Evolutionary conservation across 2,329 filamentous ascomycete species (phyloP).

Genomic region (Akanthomyces muscarius): DNA sequence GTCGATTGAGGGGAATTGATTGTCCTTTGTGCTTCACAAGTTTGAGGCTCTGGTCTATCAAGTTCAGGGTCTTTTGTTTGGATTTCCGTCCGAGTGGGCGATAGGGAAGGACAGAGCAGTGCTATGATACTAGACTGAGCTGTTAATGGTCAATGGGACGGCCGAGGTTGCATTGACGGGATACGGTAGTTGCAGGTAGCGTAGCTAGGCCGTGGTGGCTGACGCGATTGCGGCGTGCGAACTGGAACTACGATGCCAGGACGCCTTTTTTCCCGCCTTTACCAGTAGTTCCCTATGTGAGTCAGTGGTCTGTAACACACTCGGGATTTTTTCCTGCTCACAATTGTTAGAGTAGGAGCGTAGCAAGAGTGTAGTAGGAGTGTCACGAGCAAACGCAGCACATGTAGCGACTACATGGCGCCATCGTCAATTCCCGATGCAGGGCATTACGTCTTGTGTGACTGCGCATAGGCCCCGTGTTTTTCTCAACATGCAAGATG

Average conservation of each 20-base stretch:
- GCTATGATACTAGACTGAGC: background rate
- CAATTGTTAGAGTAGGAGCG: too few relatives aligned
- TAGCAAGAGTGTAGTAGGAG: too few relatives aligned
- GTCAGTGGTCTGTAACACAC: background rate
- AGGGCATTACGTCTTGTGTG: too few relatives aligned
- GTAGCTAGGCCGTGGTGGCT: constrained; percentile 3
- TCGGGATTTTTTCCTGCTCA: too few relatives aligned
- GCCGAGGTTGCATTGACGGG: constrained; percentile 9
- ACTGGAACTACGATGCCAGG: constrained; percentile 1
- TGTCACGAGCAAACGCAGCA: too few relatives aligned
- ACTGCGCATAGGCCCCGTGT: background rate
- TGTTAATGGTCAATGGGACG: background rate
- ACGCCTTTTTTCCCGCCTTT: background rate
- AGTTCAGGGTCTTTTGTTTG: too few relatives aligned
- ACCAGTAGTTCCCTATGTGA: background rate
- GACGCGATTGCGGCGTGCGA: constrained; percentile 9
- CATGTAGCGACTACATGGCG: background rate
- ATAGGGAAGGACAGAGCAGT: background rate
- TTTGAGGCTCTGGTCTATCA: background rate
- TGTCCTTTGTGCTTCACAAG: background rate
- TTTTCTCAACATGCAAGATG: background rate
- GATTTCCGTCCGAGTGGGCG: too few relatives aligned
- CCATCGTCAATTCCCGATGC: background rate
- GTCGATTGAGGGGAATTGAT: background rate
- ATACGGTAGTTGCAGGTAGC: background rate